Base-by-base conservation (phyloP, 441 rosid species). In the Manihot esculenta region DNA sequence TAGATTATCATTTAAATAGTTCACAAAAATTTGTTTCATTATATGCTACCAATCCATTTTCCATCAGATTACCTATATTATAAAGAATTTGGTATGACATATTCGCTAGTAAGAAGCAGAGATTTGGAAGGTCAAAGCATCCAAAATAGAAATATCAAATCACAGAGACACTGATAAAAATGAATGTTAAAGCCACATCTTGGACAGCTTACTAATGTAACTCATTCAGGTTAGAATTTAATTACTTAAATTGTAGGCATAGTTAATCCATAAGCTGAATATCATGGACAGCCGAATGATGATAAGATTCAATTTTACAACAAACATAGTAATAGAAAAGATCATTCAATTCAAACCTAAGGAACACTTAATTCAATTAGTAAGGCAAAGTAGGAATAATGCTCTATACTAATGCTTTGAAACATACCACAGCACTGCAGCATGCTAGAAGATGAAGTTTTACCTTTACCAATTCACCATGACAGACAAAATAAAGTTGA, bases 401-500 rank as follows among this genome's bases (percentile, higher is more conserved):
- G 42, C 3, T 12, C 26, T 11, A 63, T 5, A n/a, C 6, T 42
- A 0, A 17, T 56, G 64, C n/a, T 66, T 66, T 48, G 33, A 23
- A 63, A 56, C 17, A 55, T 27, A 42, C 15, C 57, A 33, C 24
- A 23, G 30, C 26, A 33, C 24, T 35, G 30, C 26, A 50, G 61
- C 27, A 44, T 53, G n/a, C 21, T 2, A 10, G 14, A 24, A 26
- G 26, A 18, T 47, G 27, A 63, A 47, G 53, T 45, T 26, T 70
- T 66, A 74, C 76, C 53, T 49, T 72, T 86, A 90, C 95, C 90
- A 93, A 67, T 67, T 68, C 83, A 63, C 98, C 98, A 10, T 89
- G 88, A 77, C 97, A 90, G 66, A 93, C 87, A 69, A 93, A 77
- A 75, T 90, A 93, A 67, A 93, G 89, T 61, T 93, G 98, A 82